Evolutionary conservation across 495 filamentous ascomycete genomes (phyloP).

Genomic region (Hyphodiscus hymeniophilus): DNA sequence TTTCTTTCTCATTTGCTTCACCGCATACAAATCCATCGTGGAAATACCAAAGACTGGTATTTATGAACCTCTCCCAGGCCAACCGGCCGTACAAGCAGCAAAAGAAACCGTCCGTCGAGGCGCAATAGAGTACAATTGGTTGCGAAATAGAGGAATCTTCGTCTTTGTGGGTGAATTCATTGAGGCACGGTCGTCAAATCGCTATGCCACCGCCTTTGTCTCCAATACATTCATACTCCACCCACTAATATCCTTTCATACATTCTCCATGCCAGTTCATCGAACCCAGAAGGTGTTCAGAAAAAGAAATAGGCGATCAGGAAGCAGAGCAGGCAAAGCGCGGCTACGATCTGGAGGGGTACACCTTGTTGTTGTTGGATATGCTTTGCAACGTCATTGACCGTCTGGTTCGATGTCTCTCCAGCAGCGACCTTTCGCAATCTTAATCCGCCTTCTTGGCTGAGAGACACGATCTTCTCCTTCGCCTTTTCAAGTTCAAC

Average conservation of each 20-base stretch:
- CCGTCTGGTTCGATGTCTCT: slow-evolving; percentile 35
- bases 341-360: slow-evolving; percentile 76
- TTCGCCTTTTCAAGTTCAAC: slow-evolving; percentile 68
- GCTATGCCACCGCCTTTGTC: not conserved
- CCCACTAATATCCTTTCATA: not conserved
- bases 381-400: slow-evolving; percentile 44
- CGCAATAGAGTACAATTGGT: slow-evolving; percentile 12
- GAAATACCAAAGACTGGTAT: too few relatives aligned
- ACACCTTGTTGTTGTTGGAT: slow-evolving; percentile 47
- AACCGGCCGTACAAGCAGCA: not conserved
- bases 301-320: slow-evolving; percentile 93
- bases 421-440: slow-evolving; percentile 53
- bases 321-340: slow-evolving; percentile 81
- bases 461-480: slow-evolving; percentile 60
- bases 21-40: too few relatives aligned
- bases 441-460: slow-evolving; percentile 61
- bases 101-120: slow-evolving; percentile 1
- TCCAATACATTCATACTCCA: not conserved
- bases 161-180: not conserved
- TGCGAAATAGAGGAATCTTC: slow-evolving; percentile 6
- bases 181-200: not conserved
- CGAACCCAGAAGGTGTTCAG: slow-evolving; percentile 32
- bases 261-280: not conserved
- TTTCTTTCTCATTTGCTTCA: too few relatives aligned
- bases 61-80: too few relatives aligned